Conservation (phyloP, 2,329 filamentous ascomycete genomes). For the Aspergillus sp. region DNA sequence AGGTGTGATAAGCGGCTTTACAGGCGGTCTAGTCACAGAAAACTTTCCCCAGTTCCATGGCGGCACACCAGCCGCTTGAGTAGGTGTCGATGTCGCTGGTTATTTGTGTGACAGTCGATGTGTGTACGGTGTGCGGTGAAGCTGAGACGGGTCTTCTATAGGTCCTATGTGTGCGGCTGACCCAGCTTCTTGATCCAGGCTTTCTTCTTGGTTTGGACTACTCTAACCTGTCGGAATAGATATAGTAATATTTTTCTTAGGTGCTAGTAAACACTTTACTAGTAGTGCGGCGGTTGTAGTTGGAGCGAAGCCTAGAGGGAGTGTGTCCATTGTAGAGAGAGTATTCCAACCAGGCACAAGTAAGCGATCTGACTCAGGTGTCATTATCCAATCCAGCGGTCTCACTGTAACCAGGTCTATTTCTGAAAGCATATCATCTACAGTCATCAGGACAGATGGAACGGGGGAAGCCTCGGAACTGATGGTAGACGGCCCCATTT, state of each 20-base stretch:
- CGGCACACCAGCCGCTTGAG: background rate
- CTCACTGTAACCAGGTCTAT: conserved; percentile 9
- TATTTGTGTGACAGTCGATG: conserved; percentile 2
- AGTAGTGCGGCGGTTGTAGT: conserved; percentile 10
- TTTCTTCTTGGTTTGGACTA: conserved; percentile 7
- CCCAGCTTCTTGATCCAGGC: conserved; percentile 7
- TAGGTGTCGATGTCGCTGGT: background rate
- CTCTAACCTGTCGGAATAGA: conserved; percentile 3
- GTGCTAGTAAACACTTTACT: conserved; percentile 7
- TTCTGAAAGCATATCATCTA: conserved; percentile 9
- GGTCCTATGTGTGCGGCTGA: conserved; percentile 3
- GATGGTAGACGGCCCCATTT: conserved; percentile 5
- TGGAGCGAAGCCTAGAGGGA: conserved; percentile 7
- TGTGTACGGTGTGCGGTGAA: conserved; percentile 5
- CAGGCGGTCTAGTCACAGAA: background rate
- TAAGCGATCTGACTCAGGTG: conserved; percentile 3
- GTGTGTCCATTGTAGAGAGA: conserved; percentile 1
- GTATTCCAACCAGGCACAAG: conserved; percentile 5
- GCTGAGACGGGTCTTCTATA: conserved; percentile 6
- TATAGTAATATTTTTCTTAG: conserved; percentile 4
- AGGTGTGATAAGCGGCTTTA: conserved; percentile 2
- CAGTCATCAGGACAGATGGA: conserved; percentile 5
- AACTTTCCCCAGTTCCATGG: conserved; percentile 1
- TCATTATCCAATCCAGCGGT: conserved; percentile 2
- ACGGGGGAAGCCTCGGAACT: background rate